Percentiles rank a stretch among this genome's conserved stretches.
Evolutionary conservation across 1,284 basidiomycete genomes (phyloP).

Genomic region (Chalciporus piperatoides): DNA sequence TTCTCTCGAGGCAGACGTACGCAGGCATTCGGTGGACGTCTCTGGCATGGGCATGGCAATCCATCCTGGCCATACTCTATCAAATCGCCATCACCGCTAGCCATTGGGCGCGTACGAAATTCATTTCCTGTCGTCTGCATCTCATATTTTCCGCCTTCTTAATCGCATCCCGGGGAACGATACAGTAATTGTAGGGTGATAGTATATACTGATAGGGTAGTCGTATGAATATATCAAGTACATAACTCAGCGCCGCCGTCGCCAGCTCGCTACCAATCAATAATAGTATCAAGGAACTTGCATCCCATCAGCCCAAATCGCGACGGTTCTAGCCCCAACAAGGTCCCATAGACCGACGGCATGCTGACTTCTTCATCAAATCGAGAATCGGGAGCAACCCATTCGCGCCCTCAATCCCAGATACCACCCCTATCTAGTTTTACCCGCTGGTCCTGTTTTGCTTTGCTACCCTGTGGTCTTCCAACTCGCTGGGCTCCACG

Average conservation of each 20-base stretch:
- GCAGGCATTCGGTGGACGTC: conserved; percentile 32
- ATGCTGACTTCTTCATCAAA: conserved; percentile 5
- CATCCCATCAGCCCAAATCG: background rate
- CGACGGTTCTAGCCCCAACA: background rate
- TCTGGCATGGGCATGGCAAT: conserved; percentile 31
- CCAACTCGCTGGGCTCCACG: conserved; percentile 63
- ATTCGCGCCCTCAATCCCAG: conserved; percentile 48
- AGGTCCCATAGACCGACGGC: background rate
- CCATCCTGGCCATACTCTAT: conserved; percentile 15
- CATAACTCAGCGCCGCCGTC: background rate
- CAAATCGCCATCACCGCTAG: conserved; percentile 12
- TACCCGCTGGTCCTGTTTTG: conserved; percentile 70
- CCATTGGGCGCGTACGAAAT: background rate
- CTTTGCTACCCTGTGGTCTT: conserved; percentile 78
- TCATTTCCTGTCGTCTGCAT: background rate
- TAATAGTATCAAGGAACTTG: background rate
- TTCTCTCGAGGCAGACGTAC: conserved; percentile 31
- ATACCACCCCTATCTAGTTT: conserved; percentile 58
- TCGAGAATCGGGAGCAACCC: conserved; percentile 4
- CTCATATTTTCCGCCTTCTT: background rate
- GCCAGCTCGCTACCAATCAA: background rate
- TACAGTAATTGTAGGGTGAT: conserved; percentile 25
- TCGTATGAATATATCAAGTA: conserved; percentile 13
- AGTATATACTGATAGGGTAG: conserved; percentile 7
- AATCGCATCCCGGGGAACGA: conserved; percentile 1